phyloP scores from a whole-genome alignment of 352 stramenopile species.

The Phytopythium oedochilum region DNA sequence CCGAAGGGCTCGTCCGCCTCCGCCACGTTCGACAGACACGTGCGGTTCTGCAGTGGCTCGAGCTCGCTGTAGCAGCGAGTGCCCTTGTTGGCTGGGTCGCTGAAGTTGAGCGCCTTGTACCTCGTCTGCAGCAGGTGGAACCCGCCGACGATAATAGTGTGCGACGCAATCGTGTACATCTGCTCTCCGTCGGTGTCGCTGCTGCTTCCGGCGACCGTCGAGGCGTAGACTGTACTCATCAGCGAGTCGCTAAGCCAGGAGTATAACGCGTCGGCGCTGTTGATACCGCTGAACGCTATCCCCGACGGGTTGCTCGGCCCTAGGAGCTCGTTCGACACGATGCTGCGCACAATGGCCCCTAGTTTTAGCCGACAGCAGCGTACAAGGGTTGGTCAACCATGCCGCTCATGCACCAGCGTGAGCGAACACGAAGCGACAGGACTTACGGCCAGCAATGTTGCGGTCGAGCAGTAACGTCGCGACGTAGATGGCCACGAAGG shows the following conservation, averaged over 20 bases:
- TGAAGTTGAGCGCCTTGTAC: slow-evolving; percentile 44
- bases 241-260: slow-evolving; percentile 66
- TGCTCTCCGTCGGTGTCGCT: slow-evolving; percentile 11
- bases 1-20: slow-evolving; percentile 37
- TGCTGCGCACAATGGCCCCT: slow-evolving; percentile 51
- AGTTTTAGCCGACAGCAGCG: background rate
- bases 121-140: slow-evolving; percentile 62
- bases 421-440: background rate
- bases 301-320: slow-evolving; percentile 25
- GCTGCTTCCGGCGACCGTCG: slow-evolving; percentile 13
- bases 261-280: slow-evolving; percentile 39
- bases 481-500: slow-evolving; percentile 61
- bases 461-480: slow-evolving; percentile 53
- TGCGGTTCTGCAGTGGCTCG: slow-evolving; percentile 24
- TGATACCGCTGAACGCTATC: slow-evolving; percentile 35
- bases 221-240: slow-evolving; percentile 32
- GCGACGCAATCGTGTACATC: slow-evolving; percentile 54
- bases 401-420: background rate
- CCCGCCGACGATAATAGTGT: slow-evolving; percentile 57
- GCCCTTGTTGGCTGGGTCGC: slow-evolving; percentile 21
- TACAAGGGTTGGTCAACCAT: background rate
- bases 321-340: slow-evolving; percentile 51
- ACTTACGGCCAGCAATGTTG: slow-evolving; percentile 67
- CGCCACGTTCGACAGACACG: slow-evolving; percentile 28
- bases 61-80: slow-evolving; percentile 47